phyloP scores from a whole-genome alignment of 176 grass and related monocot species.

The Coix lacrymajobi region DNA sequence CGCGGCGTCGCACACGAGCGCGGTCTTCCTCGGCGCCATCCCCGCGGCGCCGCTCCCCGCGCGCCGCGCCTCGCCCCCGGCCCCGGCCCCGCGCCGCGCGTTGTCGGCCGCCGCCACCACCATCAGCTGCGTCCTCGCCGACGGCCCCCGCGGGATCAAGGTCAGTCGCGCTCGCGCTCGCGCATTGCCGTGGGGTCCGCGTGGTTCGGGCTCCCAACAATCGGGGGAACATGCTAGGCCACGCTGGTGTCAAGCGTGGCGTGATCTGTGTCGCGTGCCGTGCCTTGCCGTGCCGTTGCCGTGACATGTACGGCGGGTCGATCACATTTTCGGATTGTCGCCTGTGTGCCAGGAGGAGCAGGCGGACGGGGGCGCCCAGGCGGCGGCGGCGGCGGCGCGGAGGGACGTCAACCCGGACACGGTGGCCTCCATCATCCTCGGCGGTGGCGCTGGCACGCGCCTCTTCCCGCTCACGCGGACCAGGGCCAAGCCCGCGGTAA shows the following conservation, averaged over 20 bases:
- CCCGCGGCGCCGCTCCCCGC: background rate
- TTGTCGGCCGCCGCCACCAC: background rate
- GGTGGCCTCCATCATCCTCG: slow-evolving; percentile 76
- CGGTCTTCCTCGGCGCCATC: background rate
- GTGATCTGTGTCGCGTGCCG: background rate
- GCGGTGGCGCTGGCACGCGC: slow-evolving; percentile 71
- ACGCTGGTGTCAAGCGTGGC: background rate
- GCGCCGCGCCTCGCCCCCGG: no score
- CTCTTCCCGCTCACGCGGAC: slow-evolving; percentile 81
- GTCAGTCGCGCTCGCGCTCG: background rate
- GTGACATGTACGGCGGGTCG: background rate
- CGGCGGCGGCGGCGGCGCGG: slow-evolving; percentile 13
- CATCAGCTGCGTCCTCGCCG: slow-evolving; percentile 28
- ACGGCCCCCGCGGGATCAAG: slow-evolving; percentile 6
- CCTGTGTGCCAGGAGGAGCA: slow-evolving; percentile 3
- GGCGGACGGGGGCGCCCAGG: slow-evolving; percentile 4
- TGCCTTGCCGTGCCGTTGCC: background rate
- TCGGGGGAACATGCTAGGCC: background rate
- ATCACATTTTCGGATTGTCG: background rate
- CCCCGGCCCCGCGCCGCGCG: background rate
- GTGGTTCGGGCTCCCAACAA: background rate
- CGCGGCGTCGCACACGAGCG: background rate
- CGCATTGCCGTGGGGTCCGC: background rate
- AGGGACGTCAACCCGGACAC: slow-evolving; percentile 47
- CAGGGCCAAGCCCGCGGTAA: slow-evolving; percentile 84